Conservation (phyloP, 768 basidiomycete species). For the Albatrellus ellisii region DNA sequence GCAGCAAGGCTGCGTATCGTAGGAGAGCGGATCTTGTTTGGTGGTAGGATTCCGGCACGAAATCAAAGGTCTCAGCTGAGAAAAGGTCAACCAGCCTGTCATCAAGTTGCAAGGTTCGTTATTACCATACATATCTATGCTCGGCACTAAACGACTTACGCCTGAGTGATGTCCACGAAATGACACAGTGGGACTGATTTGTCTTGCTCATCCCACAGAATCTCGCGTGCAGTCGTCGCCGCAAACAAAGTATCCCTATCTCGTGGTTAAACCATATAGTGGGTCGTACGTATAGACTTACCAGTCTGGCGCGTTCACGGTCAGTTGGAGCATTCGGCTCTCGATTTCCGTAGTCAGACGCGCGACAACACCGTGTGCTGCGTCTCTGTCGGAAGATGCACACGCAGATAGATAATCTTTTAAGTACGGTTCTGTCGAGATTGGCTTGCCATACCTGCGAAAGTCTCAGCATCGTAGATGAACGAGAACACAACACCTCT, state of each 20-base stretch:
- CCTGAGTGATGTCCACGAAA: conserved; percentile 75
- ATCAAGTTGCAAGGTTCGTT: conserved; percentile 65
- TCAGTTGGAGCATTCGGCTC: conserved; percentile 50
- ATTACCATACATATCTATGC: not conserved
- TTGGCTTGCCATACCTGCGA: conserved; percentile 61
- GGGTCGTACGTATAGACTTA: conserved; percentile 24
- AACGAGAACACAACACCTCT: not conserved
- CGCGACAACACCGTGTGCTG: conserved; percentile 68
- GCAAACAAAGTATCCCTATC: conserved; percentile 76
- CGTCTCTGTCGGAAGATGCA: conserved; percentile 33
- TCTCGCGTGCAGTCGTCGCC: conserved; percentile 81
- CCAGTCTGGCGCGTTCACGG: conserved; percentile 91
- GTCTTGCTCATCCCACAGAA: conserved; percentile 71
- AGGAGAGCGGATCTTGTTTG: conserved; percentile 33
- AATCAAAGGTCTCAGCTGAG: conserved; percentile 39
- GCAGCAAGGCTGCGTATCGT: conserved; percentile 77
- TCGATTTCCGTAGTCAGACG: conserved; percentile 66
- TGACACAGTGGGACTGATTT: conserved; percentile 63
- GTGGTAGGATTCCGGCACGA: conserved; percentile 40
- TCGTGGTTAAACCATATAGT: not conserved
- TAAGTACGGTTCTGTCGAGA: conserved; percentile 57
- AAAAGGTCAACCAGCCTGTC: conserved; percentile 46
- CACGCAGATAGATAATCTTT: conserved; percentile 57
- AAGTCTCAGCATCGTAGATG: conserved; percentile 19
- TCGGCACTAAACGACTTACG: conserved; percentile 36